Percentiles rank a stretch among this genome's conserved stretches.
These are phyloP conservation scores for Hura crepitans DNA, from an alignment of 441 rosid genomes.

Conservation along the genomic window DNA sequence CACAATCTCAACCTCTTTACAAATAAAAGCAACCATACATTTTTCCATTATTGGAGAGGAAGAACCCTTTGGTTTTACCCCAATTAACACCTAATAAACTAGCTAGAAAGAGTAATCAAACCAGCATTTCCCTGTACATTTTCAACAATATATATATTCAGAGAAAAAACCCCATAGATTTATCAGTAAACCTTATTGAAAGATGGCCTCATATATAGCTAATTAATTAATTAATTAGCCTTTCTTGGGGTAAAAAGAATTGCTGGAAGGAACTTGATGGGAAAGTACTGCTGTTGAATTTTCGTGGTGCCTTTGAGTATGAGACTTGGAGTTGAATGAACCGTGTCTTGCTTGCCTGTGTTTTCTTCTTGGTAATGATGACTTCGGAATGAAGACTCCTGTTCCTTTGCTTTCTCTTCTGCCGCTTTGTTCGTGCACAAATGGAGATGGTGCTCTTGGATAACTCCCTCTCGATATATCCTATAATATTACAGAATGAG, in stretches of 20 bases:
- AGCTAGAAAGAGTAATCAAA: constrained; percentile 15
- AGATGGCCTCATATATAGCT: too few species aligned
- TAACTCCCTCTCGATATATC: constrained; percentile 39
- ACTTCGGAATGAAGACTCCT: constrained; percentile 82
- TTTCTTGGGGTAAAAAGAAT: constrained; percentile 41
- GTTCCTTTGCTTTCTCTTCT: constrained; percentile 85
- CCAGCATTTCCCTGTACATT: constrained; percentile 28
- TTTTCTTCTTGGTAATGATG: constrained; percentile 65
- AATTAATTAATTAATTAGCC: constrained; percentile 21
- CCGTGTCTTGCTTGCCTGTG: constrained; percentile 49
- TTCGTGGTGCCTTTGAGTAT: constrained; percentile 39
- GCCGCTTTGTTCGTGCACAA: constrained; percentile 38
- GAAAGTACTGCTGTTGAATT: constrained; percentile 37
- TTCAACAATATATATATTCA: constrained; percentile 16
- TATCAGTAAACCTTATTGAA: constrained; percentile 16
- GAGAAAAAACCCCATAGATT: constrained; percentile 14
- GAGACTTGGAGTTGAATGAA: constrained; percentile 45
- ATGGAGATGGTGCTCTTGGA: constrained; percentile 41
- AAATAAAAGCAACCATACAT: constrained; percentile 18
- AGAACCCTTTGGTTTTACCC: constrained; percentile 20
- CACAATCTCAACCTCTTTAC: constrained; percentile 16
- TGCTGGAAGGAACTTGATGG: constrained; percentile 37
- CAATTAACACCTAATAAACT: constrained; percentile 8
- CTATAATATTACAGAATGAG: constrained; percentile 48
- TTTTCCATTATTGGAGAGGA: constrained; percentile 28